Base-by-base conservation (phyloP, 345 rosid species). In the Stellera chamaejasme region DNA sequence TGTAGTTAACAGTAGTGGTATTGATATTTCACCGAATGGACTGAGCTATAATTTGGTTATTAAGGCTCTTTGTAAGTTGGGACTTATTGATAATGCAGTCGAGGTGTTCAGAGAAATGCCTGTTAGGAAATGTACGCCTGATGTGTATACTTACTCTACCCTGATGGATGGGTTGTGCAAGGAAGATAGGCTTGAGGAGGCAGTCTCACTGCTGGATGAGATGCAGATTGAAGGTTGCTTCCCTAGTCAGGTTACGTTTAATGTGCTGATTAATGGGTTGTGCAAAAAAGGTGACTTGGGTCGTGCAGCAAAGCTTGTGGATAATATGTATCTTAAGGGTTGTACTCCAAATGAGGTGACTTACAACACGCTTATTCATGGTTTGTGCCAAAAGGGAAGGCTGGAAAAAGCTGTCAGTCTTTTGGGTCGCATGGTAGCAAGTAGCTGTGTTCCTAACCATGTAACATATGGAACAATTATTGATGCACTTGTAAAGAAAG, bases 141-240 rank as follows among this genome's bases (percentile, higher is more conserved):
- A 93, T 79, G 79, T 69, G 10, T 93, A 84, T 74, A 84, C 96
- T 23, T 93, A 84, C 52, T 79, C 82, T 73, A 89, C 97, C 7
- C 76, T 93, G 79, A 89, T 89, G 94, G 88, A 87, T 74, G 99
- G 99, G 67, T 72, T 93, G 70, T 87, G 94, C 70, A 93, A 82
- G 73, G 84, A 67, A 57, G 78, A 69, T 58, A 81, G 94, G 65
- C 77, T 81, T 9, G 88, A 84, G 56, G 99, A 93, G 74, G 99
- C 97, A 0, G 82, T 89, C 69, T 77, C 75, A 11, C 52, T 93
- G 54, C 71, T 93, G 61, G 99, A 89, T 43, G 99, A 93, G 76
- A 93, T 93, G 99, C 97, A 93, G 71, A 68, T 77, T 45, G 96
- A 93, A 60, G 96, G 97, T 10, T 80, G 91, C 65, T 79, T 83